phyloP scores from a whole-genome alignment of 2,329 filamentous ascomycete genomes.

The Aspergillus nomiae region DNA sequence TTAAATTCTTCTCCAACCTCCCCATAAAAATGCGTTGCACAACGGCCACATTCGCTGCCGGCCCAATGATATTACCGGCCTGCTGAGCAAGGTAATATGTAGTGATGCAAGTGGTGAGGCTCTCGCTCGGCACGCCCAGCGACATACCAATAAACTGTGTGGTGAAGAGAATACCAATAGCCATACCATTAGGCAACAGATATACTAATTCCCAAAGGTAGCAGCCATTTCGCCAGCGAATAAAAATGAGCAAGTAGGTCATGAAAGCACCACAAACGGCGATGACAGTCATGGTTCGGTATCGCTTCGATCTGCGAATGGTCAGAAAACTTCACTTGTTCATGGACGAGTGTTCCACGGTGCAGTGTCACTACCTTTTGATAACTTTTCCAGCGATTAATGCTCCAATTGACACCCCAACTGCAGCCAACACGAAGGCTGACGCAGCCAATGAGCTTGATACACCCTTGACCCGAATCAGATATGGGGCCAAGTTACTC shows the following conservation, averaged over 20 bases:
- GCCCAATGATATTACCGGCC: slow-evolving; percentile 24
- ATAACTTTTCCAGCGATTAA: slow-evolving; percentile 13
- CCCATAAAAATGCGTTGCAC: slow-evolving; percentile 16
- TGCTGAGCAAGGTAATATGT: slow-evolving; percentile 26
- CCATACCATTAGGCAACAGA: not conserved
- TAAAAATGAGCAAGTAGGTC: slow-evolving; percentile 15
- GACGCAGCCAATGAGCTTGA: slow-evolving; percentile 16
- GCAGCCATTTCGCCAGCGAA: slow-evolving; percentile 21
- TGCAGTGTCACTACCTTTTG: slow-evolving; percentile 13
- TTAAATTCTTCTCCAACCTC: slow-evolving; percentile 6
- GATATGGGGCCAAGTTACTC: slow-evolving; percentile 19
- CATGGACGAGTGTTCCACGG: not conserved
- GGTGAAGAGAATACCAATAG: slow-evolving; percentile 18
- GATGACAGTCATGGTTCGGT: slow-evolving; percentile 10
- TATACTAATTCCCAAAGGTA: slow-evolving; percentile 12
- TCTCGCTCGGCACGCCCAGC: slow-evolving; percentile 8
- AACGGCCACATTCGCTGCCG: slow-evolving; percentile 13
- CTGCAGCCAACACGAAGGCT: slow-evolving; percentile 6
- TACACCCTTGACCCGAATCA: slow-evolving; percentile 18
- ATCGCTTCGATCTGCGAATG: not conserved
- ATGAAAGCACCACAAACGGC: slow-evolving; percentile 1
- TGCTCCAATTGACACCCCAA: slow-evolving; percentile 14
- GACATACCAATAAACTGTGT: slow-evolving; percentile 24
- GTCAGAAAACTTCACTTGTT: not conserved
- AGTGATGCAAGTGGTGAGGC: slow-evolving; percentile 15